Conservation (phyloP, 2,329 filamentous ascomycete genomes). For the Pyrenophora teres region DNA sequence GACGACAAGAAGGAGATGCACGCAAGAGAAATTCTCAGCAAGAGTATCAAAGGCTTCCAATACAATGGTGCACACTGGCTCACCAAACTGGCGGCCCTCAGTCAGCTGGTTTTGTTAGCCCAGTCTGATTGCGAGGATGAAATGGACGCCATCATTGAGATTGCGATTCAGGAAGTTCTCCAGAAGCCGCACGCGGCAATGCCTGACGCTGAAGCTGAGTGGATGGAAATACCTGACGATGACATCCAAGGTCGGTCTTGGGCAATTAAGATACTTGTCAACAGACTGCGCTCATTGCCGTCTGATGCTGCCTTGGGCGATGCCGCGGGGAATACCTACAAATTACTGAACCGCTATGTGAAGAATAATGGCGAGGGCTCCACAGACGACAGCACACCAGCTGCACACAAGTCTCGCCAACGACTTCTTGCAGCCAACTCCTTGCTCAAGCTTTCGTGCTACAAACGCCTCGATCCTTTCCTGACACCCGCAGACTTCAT, state of each 20-base stretch:
- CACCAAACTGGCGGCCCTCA: constrained; percentile 70
- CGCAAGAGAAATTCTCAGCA: constrained; percentile 79
- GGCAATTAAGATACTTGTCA: constrained; percentile 84
- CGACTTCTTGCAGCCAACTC: constrained; percentile 80
- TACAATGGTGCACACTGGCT: constrained; percentile 77
- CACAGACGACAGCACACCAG: constrained; percentile 72
- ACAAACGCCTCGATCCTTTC: constrained; percentile 75
- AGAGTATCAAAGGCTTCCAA: constrained; percentile 73
- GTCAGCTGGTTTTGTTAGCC: constrained; percentile 76
- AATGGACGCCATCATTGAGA: constrained; percentile 76
- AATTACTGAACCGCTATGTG: constrained; percentile 77
- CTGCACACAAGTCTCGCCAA: constrained; percentile 77
- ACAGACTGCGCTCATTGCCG: constrained; percentile 70
- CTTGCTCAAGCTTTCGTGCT: constrained; percentile 78
- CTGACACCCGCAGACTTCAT: constrained; percentile 79
- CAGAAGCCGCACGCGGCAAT: constrained; percentile 66
- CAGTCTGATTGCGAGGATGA: constrained; percentile 70
- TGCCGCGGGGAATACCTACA: constrained; percentile 70
- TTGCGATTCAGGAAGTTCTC: constrained; percentile 76
- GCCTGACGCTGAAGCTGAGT: constrained; percentile 57
- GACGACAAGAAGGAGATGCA: constrained; percentile 80
- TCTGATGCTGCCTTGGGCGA: constrained; percentile 53
- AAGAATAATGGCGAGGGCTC: constrained; percentile 78
- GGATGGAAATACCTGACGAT: constrained; percentile 68
- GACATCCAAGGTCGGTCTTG: constrained; percentile 83